phyloP scores from a whole-genome alignment of 169 alveolate species.

The Plasmodium knowlesi region DNA sequence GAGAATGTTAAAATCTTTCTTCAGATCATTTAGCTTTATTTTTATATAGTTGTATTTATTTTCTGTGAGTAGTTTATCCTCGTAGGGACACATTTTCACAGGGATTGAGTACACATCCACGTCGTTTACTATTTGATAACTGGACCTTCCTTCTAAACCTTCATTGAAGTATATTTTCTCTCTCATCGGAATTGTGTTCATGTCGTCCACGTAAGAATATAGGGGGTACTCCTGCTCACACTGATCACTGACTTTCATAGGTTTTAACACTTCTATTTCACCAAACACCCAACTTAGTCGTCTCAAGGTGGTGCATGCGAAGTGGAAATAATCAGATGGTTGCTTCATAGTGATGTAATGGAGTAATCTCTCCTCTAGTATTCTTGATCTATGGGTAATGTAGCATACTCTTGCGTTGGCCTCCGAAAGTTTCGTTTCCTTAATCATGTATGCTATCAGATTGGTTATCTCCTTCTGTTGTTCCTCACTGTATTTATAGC shows the following conservation, averaged over 20 bases:
- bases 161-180: constrained; percentile 57
- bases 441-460: constrained; percentile 25
- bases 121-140: constrained; percentile 27
- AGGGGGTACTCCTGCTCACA: constrained; percentile 16
- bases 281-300: constrained; percentile 65
- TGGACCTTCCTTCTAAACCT: constrained; percentile 48
- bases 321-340: constrained; percentile 60
- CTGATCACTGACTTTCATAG: background rate
- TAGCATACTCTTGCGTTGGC: constrained; percentile 61
- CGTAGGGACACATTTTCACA: constrained; percentile 45
- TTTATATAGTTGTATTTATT: constrained; percentile 51
- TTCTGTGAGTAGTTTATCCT: constrained; percentile 19
- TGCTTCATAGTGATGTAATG: constrained; percentile 11
- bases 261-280: constrained; percentile 33
- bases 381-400: constrained; percentile 56
- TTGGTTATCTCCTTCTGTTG: constrained; percentile 24
- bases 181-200: constrained; percentile 53
- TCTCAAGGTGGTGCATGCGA: constrained; percentile 55
- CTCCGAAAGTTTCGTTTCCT: constrained; percentile 56
- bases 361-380: constrained; percentile 40
- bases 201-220: constrained; percentile 37
- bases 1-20: constrained; percentile 47
- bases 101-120: constrained; percentile 57
- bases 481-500: constrained; percentile 46
- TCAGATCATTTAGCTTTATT: constrained; percentile 40